phyloP scores from a whole-genome alignment of 805 yeast genomes.

The Yarrowia hollandica region DNA sequence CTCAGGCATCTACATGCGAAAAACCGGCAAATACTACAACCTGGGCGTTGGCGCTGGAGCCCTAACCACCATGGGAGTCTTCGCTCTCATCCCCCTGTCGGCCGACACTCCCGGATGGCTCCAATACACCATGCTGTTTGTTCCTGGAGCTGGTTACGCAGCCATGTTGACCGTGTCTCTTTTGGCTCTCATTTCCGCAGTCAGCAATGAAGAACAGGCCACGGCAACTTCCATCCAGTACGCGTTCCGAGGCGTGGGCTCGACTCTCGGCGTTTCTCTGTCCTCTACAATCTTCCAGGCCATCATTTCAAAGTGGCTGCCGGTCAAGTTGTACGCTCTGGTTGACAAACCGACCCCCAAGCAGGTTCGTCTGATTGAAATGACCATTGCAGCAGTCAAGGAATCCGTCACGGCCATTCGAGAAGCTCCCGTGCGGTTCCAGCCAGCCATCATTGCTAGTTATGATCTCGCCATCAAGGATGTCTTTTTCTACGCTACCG shows the following conservation, averaged over 20 bases:
- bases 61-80: slow-evolving; percentile 51
- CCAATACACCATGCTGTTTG: slow-evolving; percentile 50
- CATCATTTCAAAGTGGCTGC: slow-evolving; percentile 43
- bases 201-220: slow-evolving; percentile 69
- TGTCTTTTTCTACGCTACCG: slow-evolving; percentile 49
- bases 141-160: slow-evolving; percentile 68
- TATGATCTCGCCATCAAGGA: slow-evolving; percentile 53
- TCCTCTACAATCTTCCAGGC: slow-evolving; percentile 67
- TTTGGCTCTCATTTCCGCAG: slow-evolving; percentile 74
- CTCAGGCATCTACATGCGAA: slow-evolving; percentile 66
- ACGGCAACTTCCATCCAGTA: slow-evolving; percentile 87
- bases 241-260: slow-evolving; percentile 82
- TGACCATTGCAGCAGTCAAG: slow-evolving; percentile 45
- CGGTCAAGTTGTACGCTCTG: slow-evolving; percentile 1
- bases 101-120: slow-evolving; percentile 36
- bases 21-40: slow-evolving; percentile 62
- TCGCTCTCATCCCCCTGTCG: slow-evolving; percentile 40
- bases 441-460: slow-evolving; percentile 45
- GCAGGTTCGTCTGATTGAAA: not conserved
- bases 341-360: slow-evolving; percentile 4
- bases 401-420: slow-evolving; percentile 54
- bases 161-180: slow-evolving; percentile 68
- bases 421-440: slow-evolving; percentile 50
- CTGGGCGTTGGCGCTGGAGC: slow-evolving; percentile 49
- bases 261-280: slow-evolving; percentile 76